A percentile compares a stretch with the other conserved stretches of the same genome.
Conservation (phyloP, 192 early-diverging fungal genomes). For the Umbelopsis isabellina region DNA sequence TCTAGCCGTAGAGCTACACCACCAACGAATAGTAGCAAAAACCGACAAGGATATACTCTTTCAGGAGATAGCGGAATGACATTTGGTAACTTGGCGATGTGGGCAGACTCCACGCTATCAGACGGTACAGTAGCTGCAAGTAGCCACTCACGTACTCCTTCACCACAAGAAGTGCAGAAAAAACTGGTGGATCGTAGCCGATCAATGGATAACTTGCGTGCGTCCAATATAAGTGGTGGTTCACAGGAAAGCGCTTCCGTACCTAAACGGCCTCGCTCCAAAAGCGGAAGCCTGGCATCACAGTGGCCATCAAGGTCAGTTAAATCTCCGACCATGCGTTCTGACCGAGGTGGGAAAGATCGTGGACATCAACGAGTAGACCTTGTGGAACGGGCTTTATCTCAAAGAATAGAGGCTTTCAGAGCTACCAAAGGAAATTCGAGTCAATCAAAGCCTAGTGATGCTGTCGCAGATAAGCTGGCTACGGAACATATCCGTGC, state of each 20-base stretch:
- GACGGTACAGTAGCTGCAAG: background rate
- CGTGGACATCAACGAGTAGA: constrained; percentile 3
- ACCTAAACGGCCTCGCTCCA: background rate
- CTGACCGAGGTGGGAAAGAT: constrained; percentile 5
- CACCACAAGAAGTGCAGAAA: background rate
- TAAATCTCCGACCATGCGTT: constrained; percentile 9
- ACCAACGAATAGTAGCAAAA: background rate
- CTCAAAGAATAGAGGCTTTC: constrained; percentile 18
- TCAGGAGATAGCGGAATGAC: constrained; percentile 19
- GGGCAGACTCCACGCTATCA: constrained; percentile 2
- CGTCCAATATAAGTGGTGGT: background rate
- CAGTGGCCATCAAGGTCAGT: constrained; percentile 20
- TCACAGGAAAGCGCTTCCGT: constrained; percentile 3
- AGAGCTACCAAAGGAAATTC: background rate
- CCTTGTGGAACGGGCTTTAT: constrained; percentile 3
- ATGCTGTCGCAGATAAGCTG: constrained; percentile 19
- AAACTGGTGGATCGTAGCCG: background rate
- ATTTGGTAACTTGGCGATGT: constrained; percentile 11
- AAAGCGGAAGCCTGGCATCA: constrained; percentile 14
- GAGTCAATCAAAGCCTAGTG: constrained; percentile 21
- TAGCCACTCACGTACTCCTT: constrained; percentile 1
- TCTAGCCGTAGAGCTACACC: constrained; percentile 11
- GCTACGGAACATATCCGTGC: constrained; percentile 31
- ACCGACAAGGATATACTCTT: background rate
- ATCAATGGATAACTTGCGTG: constrained; percentile 10